These are phyloP conservation scores for Lasiodiplodia sp. DNA, from an alignment of 2,329 filamentous ascomycete species.

Conservation along the genomic window DNA sequence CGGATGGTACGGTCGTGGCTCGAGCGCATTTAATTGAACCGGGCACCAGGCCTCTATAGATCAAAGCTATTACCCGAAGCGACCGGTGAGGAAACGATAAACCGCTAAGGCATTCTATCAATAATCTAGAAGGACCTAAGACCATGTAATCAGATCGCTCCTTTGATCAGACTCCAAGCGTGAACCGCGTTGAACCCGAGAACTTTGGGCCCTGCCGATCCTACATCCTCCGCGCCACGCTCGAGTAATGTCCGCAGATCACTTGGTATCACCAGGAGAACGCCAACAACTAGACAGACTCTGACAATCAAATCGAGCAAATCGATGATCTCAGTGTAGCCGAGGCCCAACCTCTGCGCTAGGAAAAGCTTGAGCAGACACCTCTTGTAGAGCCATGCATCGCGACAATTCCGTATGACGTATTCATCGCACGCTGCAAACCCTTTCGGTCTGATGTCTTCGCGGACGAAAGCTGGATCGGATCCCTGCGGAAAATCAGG, in stretches of 20 bases:
- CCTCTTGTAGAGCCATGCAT: constrained; percentile 45
- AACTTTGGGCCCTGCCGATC: background rate
- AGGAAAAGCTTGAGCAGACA: constrained; percentile 51
- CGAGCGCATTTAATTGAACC: constrained; percentile 1
- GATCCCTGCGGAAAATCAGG: constrained; percentile 1
- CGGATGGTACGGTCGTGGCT: background rate
- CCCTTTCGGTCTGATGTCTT: constrained; percentile 48
- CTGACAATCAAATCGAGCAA: constrained; percentile 38
- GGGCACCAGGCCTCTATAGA: background rate
- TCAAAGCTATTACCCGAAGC: background rate
- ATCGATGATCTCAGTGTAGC: constrained; percentile 45
- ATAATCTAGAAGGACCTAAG: background rate
- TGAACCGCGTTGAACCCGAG: constrained; percentile 12
- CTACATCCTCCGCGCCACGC: background rate
- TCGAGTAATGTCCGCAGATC: background rate
- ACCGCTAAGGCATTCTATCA: background rate
- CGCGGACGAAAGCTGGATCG: constrained; percentile 32
- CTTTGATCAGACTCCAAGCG: constrained; percentile 27
- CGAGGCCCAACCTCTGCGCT: constrained; percentile 49
- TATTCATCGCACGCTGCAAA: constrained; percentile 51
- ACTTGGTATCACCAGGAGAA: background rate
- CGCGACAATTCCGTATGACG: constrained; percentile 35
- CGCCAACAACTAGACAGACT: constrained; percentile 17
- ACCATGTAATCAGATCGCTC: background rate
- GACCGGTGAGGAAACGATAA: background rate